phyloP scores from a whole-genome alignment of 352 stramenopile genomes.

The Pythium rishiriense region DNA sequence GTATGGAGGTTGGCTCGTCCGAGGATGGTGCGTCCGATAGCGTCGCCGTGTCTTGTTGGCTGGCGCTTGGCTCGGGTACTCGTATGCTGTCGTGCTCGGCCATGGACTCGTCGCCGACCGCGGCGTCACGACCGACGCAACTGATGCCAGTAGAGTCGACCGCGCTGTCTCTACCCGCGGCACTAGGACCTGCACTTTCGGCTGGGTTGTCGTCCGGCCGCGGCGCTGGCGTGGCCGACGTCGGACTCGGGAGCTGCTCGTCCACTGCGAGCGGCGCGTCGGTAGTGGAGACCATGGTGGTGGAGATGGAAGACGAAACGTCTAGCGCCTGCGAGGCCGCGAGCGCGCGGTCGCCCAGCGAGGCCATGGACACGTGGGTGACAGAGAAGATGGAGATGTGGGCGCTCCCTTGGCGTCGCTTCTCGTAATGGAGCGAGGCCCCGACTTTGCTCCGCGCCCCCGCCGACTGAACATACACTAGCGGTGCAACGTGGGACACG shows the following conservation, averaged over 20 bases:
- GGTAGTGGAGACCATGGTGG: not conserved
- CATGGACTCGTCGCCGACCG: not conserved
- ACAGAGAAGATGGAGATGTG: not conserved
- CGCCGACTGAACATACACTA: not conserved
- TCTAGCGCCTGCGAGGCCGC: not conserved
- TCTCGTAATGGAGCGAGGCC: not conserved
- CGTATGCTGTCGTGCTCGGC: not conserved
- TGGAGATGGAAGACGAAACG: not conserved
- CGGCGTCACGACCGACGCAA: not conserved
- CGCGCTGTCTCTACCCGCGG: conserved; percentile 8
- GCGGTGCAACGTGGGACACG: not conserved
- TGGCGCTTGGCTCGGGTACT: not conserved
- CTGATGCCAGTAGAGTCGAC: not conserved
- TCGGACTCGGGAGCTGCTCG: too few species aligned
- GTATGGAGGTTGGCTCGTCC: not conserved
- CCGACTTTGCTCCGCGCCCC: not conserved
- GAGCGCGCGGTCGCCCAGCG: not conserved
- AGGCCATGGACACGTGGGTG: not conserved
- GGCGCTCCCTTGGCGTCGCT: not conserved
- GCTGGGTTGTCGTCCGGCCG: conserved; percentile 4
- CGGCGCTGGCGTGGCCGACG: not conserved
- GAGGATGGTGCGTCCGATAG: not conserved
- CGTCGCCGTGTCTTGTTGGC: not conserved
- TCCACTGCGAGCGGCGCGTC: too few species aligned
- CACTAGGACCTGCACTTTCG: not conserved